A percentile compares a stretch with the other conserved stretches of the same genome.
phyloP scores from a whole-genome alignment of 2,329 filamentous ascomycete species.

The Teratosphaeria gauchensis region DNA sequence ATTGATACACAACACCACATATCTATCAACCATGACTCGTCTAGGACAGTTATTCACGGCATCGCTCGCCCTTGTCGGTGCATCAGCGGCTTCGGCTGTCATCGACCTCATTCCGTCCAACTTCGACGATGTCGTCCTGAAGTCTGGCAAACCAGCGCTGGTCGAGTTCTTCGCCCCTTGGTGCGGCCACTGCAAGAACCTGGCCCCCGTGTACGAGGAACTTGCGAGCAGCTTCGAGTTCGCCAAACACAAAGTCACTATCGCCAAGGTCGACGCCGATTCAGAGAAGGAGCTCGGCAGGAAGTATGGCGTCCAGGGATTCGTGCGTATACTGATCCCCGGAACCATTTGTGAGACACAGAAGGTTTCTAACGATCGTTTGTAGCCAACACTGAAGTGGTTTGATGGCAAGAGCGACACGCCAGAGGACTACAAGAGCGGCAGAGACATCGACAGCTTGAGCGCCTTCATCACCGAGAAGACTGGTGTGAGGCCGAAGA shows the following conservation, averaged over 20 bases:
- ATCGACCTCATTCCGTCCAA: constrained; percentile 82
- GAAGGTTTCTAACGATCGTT: no score
- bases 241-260: constrained; percentile 65
- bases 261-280: constrained; percentile 95
- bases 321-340: no score
- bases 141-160: constrained; percentile 88
- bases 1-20: neutral
- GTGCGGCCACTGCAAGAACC: constrained; percentile 98
- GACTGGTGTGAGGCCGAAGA: constrained; percentile 73
- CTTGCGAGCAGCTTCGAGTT: constrained; percentile 65
- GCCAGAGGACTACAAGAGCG: constrained; percentile 76
- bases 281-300: constrained; percentile 74
- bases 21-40: constrained; percentile 33
- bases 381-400: constrained; percentile 94
- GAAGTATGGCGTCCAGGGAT: constrained; percentile 82
- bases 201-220: constrained; percentile 91
- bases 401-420: constrained; percentile 90
- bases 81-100: constrained; percentile 69
- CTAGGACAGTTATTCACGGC: constrained; percentile 37
- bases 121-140: constrained; percentile 81
- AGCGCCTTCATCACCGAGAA: constrained; percentile 74
- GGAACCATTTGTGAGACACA: no score
- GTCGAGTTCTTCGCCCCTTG: constrained; percentile 98
- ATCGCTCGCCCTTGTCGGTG: constrained; percentile 38
- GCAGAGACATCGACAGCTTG: constrained; percentile 79